Evolutionary conservation across 768 basidiomycete species (phyloP), one percentile per base, ranked within the genome.

Genomic region (Tylopilus felleus): DNA sequence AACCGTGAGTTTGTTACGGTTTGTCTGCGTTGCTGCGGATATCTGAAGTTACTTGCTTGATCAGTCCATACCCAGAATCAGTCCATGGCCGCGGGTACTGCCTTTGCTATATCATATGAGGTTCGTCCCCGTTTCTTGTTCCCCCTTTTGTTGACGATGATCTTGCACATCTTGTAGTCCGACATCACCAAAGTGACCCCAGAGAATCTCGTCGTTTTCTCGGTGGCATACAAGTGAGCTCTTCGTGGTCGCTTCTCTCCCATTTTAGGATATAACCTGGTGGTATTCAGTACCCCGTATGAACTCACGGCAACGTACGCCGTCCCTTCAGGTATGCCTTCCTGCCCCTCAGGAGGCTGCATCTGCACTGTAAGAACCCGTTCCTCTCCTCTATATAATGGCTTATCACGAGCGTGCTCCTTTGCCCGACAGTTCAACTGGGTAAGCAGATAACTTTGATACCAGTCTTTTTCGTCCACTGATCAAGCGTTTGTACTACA

Each of bases 1-100:
- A 63, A 63, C 31, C 29, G 62, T 63, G 40, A 58, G 63, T 47
- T 22, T 6, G 4, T 29, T 36, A 16, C n/a, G n/a, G 5, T 44
- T 22, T 3, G 29, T 3, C 3, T 19, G 12, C 5, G 16, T 43
- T 35, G 0, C 10, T 6, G 23, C 36, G 25, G 16, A 31, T 33
- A 23, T 51, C 40, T 55, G 33, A 62, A 22, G 3, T 8, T 8
- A 2, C n/a, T 16, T 19, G 3, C 22, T 41, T 10, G 17, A 33
- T 4, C 13, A 63, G 62, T 63, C 1, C 62, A 63, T 46, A 13
- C 60, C n/a, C 5, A 33, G 33, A 62, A 65, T 27, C 0, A 49
- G 21, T 13, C 49, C n/a, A 29, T 12, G 46, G 47, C 56, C 28
- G 44, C 53, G 1, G 62, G 62, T 17, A 55, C 53, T 17, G 31